A percentile compares a stretch with the other conserved stretches of the same genome.
phyloP scores from a whole-genome alignment of 768 basidiomycete species.

The Russula olivacea region DNA sequence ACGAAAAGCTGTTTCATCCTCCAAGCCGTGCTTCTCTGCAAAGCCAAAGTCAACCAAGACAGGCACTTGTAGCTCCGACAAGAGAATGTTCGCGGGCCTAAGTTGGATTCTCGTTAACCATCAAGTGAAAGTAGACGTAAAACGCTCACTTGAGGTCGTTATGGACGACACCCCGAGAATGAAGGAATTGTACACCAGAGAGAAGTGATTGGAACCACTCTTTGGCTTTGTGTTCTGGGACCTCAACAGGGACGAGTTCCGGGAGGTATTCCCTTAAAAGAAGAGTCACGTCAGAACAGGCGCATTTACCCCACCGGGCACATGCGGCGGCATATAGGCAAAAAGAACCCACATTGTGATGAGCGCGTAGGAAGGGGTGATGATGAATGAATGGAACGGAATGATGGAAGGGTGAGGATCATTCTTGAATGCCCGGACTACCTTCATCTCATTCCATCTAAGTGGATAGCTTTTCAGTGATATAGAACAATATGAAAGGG shows the following conservation, averaged over 20 bases:
- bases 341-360: constrained; percentile 73
- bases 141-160: constrained; percentile 85
- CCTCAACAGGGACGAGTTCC: constrained; percentile 82
- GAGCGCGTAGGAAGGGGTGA: constrained; percentile 83
- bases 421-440: constrained; percentile 75
- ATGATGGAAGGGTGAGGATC: constrained; percentile 91
- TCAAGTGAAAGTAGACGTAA: constrained; percentile 11
- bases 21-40: constrained; percentile 75
- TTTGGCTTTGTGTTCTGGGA: constrained; percentile 69
- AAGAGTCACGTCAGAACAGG: background rate
- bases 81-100: constrained; percentile 90
- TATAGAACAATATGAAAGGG: background rate
- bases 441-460: constrained; percentile 99
- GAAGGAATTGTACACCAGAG: constrained; percentile 79
- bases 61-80: constrained; percentile 70
- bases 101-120: background rate
- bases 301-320: background rate
- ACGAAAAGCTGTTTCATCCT: constrained; percentile 61
- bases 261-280: constrained; percentile 73
- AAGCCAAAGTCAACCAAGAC: constrained; percentile 97
- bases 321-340: background rate
- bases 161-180: constrained; percentile 78
- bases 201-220: constrained; percentile 80
- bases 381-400: constrained; percentile 89
- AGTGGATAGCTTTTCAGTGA: background rate